Evolutionary conservation across 2,329 filamentous ascomycete genomes (phyloP).

Genomic region (Claviceps quebecensis): DNA sequence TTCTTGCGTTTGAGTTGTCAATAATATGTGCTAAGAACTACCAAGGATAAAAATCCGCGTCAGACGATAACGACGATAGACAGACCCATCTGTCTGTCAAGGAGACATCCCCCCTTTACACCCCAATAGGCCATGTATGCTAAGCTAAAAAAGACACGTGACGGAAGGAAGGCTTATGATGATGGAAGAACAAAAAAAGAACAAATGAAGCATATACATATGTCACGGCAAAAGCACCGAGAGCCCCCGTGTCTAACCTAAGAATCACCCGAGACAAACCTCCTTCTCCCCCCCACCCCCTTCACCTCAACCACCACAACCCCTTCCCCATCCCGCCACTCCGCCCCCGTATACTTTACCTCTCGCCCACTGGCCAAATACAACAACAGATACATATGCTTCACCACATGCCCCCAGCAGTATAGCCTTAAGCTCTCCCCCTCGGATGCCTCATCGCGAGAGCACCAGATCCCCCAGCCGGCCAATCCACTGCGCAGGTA

Average conservation of each 20-base stretch:
- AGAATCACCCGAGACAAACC: background rate
- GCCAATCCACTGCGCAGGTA: constrained; percentile 43
- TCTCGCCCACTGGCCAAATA: constrained; percentile 56
- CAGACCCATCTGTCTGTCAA: no score
- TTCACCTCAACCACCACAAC: constrained; percentile 31
- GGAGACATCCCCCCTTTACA: no score
- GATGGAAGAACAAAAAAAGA: background rate
- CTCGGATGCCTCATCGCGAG: constrained; percentile 22
- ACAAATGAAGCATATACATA: background rate
- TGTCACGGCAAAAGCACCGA: background rate
- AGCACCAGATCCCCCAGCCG: constrained; percentile 55
- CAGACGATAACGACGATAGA: no score
- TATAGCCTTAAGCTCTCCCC: constrained; percentile 45
- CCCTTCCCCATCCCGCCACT: constrained; percentile 55
- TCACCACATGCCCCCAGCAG: constrained; percentile 62
- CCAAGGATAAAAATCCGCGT: no score
- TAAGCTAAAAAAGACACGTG: no score
- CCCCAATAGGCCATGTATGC: no score
- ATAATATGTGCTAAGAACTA: no score
- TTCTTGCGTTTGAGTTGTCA: no score
- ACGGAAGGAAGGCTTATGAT: no score
- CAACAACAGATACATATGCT: constrained; percentile 61
- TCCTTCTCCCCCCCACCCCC: background rate
- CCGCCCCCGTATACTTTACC: constrained; percentile 40
- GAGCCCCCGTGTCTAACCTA: background rate